Conservation (phyloP, 73 alveolate genomes). For the Paramecium biaurelia region DNA sequence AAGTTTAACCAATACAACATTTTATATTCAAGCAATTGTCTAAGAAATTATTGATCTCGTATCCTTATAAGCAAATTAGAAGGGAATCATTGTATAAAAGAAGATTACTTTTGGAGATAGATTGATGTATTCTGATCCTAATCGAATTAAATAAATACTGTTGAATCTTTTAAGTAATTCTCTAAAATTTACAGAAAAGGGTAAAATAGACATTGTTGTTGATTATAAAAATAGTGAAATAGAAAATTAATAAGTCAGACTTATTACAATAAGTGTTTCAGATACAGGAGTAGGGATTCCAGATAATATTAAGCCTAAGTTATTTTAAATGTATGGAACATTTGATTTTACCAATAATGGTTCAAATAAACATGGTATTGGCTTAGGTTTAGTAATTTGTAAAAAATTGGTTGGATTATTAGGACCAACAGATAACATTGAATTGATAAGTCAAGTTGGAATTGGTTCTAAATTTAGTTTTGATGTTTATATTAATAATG, state of each 20-base stretch:
- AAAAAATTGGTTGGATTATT: constrained; percentile 47
- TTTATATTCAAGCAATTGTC: neutral
- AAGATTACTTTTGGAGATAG: neutral
- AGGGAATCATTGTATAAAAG: neutral
- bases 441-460: constrained; percentile 41
- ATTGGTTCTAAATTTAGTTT: constrained; percentile 38
- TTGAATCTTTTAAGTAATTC: constrained; percentile 50
- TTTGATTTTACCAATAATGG: constrained; percentile 26
- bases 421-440: constrained; percentile 53
- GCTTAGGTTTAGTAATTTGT: constrained; percentile 61
- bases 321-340: constrained; percentile 61
- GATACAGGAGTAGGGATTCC: constrained; percentile 66
- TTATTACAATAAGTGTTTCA: constrained; percentile 30
- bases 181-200: constrained; percentile 53
- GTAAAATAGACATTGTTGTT: constrained; percentile 25
- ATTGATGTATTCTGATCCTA: constrained; percentile 43
- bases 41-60: constrained; percentile 11
- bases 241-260: neutral
- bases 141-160: constrained; percentile 55
- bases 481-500: constrained; percentile 24
- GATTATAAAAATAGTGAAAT: constrained; percentile 3
- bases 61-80: neutral
- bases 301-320: constrained; percentile 12
- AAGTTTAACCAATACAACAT: neutral
- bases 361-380: constrained; percentile 58